Evolutionary conservation across 805 yeast genomes (phyloP).

Genomic region (Candida glaebosa): DNA sequence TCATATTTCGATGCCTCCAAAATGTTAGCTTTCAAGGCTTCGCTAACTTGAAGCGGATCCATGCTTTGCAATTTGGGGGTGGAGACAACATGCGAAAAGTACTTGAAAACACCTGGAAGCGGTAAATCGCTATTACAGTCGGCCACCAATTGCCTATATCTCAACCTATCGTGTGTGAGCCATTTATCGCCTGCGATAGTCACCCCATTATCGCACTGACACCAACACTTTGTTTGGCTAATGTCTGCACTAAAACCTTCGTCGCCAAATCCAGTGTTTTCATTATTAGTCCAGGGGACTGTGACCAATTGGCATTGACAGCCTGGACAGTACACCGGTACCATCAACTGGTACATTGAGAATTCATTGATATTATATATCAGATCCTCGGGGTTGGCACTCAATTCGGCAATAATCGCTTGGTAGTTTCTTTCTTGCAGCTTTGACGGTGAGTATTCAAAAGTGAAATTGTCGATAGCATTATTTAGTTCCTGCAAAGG

Average conservation of each 20-base stretch:
- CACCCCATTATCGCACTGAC: not conserved
- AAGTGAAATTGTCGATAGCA: constrained; percentile 10
- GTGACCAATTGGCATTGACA: not conserved
- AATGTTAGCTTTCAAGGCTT: not conserved
- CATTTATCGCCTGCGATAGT: not conserved
- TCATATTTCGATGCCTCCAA: constrained; percentile 3
- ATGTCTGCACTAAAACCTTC: not conserved
- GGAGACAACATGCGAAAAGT: constrained; percentile 5
- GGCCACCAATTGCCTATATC: constrained; percentile 6
- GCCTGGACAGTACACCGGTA: not conserved
- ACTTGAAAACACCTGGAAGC: constrained; percentile 8
- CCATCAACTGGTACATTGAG: constrained; percentile 2
- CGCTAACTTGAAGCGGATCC: not conserved
- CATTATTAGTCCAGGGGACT: constrained; percentile 4
- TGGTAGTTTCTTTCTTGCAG: constrained; percentile 1
- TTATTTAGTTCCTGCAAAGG: constrained; percentile 10
- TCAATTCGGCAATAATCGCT: not conserved
- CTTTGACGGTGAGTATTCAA: constrained; percentile 7
- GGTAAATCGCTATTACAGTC: constrained; percentile 3
- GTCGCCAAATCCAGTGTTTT: constrained; percentile 7
- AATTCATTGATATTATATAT: not conserved
- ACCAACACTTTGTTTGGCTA: not conserved
- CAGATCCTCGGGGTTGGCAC: not conserved
- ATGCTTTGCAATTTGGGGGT: not conserved
- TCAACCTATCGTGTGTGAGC: constrained; percentile 6